Evolutionary conservation across 345 rosid species (phyloP).

Genomic region (Arabis hirsuta): DNA sequence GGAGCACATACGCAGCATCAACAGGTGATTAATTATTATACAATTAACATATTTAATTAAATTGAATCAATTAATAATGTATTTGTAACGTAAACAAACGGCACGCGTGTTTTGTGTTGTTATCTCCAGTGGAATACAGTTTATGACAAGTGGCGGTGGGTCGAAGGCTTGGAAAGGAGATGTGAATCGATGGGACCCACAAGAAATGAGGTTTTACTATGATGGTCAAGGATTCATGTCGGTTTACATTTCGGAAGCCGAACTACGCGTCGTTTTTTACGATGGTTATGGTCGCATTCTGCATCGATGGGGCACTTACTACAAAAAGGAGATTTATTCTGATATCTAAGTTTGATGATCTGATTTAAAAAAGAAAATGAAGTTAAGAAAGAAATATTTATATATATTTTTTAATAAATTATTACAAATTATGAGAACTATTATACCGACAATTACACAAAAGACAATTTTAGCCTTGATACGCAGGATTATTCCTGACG

Average conservation of each 20-base stretch:
- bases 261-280: slow-evolving; percentile 50
- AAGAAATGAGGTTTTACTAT: slow-evolving; percentile 59
- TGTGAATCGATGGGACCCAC: slow-evolving; percentile 29
- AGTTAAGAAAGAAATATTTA: not conserved
- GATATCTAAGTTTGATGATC: slow-evolving; percentile 19
- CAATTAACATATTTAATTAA: no score
- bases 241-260: slow-evolving; percentile 42
- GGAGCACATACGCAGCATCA: slow-evolving; percentile 65
- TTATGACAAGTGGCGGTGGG: slow-evolving; percentile 81
- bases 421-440: no score
- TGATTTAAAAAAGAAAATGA: not conserved
- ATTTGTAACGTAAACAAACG: not conserved
- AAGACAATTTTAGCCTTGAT: no score
- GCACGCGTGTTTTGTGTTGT: not conserved
- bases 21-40: slow-evolving; percentile 47
- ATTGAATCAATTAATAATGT: not conserved
- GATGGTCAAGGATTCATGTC: slow-evolving; percentile 92
- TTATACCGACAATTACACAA: no score
- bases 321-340: slow-evolving; percentile 29
- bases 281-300: slow-evolving; percentile 56
- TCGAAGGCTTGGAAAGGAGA: slow-evolving; percentile 90
- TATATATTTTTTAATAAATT: no score
- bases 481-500: no score
- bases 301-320: slow-evolving; percentile 54
- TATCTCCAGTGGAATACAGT: slow-evolving; percentile 55